These are phyloP conservation scores for Arxiozyma slooffiae DNA, from an alignment of 1,139 yeast species.

Conservation along the genomic window DNA sequence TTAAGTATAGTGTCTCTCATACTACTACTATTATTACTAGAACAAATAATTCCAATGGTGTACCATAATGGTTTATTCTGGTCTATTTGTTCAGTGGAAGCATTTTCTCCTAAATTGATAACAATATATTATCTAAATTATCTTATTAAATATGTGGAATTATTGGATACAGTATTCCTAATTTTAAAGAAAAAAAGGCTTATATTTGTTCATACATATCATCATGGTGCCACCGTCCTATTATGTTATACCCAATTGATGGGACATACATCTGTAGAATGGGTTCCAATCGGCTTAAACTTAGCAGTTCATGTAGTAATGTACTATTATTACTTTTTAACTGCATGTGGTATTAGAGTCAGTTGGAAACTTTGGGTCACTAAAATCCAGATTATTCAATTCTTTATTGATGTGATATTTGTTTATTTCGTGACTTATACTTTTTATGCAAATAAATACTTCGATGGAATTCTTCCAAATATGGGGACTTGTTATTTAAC, in stretches of 20 bases:
- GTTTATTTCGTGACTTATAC: constrained; percentile 89
- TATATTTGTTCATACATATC: constrained; percentile 87
- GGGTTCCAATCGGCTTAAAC: constrained; percentile 89
- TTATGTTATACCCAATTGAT: constrained; percentile 88
- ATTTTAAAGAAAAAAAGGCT: constrained; percentile 85
- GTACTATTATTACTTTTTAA: constrained; percentile 95
- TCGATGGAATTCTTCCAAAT: constrained; percentile 54
- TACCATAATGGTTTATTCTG: constrained; percentile 70
- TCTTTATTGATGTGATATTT: constrained; percentile 75
- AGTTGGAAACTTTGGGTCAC: constrained; percentile 99
- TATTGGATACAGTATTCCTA: constrained; percentile 83
- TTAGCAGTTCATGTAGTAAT: constrained; percentile 89
- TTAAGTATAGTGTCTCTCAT: constrained; percentile 61
- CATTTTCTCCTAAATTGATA: constrained; percentile 81
- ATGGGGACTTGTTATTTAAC: constrained; percentile 85
- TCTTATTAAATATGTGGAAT: constrained; percentile 69
- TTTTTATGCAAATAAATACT: constrained; percentile 53
- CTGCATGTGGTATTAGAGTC: constrained; percentile 87
- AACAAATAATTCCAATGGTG: constrained; percentile 78
- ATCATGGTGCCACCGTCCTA: constrained; percentile 96
- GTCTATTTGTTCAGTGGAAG: constrained; percentile 69
- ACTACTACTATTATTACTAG: constrained; percentile 60
- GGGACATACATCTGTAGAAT: constrained; percentile 82
- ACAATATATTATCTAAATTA: constrained; percentile 73
- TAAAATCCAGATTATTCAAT: constrained; percentile 88